A percentile compares a stretch with the other conserved stretches of the same genome.
Evolutionary conservation across 495 filamentous ascomycete genomes (phyloP).

Genomic region (Penicillium bialowiezense): DNA sequence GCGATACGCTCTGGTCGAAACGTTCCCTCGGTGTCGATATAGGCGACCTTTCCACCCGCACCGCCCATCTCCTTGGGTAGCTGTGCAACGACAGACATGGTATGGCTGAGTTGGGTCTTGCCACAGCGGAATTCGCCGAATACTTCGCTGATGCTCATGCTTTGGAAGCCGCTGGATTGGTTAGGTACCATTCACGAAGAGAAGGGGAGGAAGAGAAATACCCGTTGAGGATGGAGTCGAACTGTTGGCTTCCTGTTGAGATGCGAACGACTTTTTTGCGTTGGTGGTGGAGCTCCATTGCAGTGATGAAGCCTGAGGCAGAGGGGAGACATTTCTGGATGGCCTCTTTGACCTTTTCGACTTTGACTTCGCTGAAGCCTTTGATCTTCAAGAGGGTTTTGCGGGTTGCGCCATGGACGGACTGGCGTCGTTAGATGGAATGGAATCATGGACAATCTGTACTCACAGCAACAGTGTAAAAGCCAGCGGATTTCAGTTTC

Average conservation of each 20-base stretch:
- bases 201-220: conserved; percentile 21
- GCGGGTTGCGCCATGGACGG: conserved; percentile 63
- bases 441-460: background rate
- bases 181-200: background rate
- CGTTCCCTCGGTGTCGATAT: conserved; percentile 79
- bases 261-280: conserved; percentile 67
- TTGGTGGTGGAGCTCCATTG: conserved; percentile 65
- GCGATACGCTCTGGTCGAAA: conserved; percentile 70
- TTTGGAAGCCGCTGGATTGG: conserved; percentile 65
- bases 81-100: conserved; percentile 67
- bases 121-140: conserved; percentile 74
- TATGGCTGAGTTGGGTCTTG: conserved; percentile 69
- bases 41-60: conserved; percentile 75
- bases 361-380: conserved; percentile 78
- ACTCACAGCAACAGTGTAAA: conserved; percentile 66
- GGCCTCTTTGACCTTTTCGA: conserved; percentile 79
- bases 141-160: conserved; percentile 76
- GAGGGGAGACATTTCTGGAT: conserved; percentile 66
- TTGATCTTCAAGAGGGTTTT: conserved; percentile 70
- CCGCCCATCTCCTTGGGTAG: conserved; percentile 61
- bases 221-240: conserved; percentile 71
- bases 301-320: conserved; percentile 70
- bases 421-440: conserved; percentile 34
- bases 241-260: conserved; percentile 73
- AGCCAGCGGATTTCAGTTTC: conserved; percentile 69